Evolutionary conservation across 2,329 filamentous ascomycete species (phyloP).

Genomic region (Pyrenophora graminea): DNA sequence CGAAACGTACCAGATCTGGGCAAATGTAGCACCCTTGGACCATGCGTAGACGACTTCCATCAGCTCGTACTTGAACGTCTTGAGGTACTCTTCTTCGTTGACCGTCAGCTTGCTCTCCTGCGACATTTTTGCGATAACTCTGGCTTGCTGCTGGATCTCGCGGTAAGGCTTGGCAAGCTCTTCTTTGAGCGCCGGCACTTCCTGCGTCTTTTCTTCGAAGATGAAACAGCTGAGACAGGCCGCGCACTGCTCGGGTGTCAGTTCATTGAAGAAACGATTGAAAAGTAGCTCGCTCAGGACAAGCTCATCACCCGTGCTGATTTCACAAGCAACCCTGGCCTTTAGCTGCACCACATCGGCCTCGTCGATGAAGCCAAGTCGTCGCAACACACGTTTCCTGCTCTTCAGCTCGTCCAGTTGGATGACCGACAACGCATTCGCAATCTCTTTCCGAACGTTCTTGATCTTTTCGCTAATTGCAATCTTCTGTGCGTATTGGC

Average conservation of each 20-base stretch:
- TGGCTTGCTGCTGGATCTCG: constrained; percentile 84
- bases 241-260: constrained; percentile 84
- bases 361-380: constrained; percentile 94
- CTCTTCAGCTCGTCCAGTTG: constrained; percentile 96
- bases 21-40: constrained; percentile 87
- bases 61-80: constrained; percentile 87
- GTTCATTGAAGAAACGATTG: constrained; percentile 96
- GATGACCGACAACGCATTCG: constrained; percentile 81
- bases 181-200: constrained; percentile 72
- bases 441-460: constrained; percentile 82
- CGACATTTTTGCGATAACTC: constrained; percentile 88
- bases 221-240: constrained; percentile 91
- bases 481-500: constrained; percentile 83
- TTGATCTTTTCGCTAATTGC: constrained; percentile 79
- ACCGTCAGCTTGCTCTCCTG: constrained; percentile 90
- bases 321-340: constrained; percentile 95
- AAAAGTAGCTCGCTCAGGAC: constrained; percentile 92
- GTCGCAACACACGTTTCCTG: constrained; percentile 90
- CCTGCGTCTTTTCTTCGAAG: constrained; percentile 92
- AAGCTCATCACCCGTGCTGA: constrained; percentile 93
- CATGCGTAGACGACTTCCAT: constrained; percentile 96
- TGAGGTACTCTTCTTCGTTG: constrained; percentile 93
- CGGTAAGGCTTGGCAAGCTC: constrained; percentile 84
- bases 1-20: constrained; percentile 84
- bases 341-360: constrained; percentile 95